These are phyloP conservation scores for Quercus glauca DNA, from an alignment of 306 rosid species.

Conservation along the genomic window DNA sequence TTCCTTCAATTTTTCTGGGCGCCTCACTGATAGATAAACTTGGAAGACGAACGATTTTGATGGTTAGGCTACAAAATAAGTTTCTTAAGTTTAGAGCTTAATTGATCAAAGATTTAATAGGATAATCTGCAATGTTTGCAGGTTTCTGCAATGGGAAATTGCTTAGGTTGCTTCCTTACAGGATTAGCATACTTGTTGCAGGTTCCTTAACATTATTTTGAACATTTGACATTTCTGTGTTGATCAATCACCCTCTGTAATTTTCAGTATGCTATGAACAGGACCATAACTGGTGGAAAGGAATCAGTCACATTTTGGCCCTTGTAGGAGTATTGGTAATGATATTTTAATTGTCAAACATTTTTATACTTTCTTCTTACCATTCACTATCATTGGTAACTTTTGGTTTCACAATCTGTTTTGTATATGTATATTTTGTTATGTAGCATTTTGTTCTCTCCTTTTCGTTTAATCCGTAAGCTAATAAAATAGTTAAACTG, in stretches of 20 bases:
- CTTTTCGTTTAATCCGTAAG: no score
- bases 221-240: neutral
- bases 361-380: neutral
- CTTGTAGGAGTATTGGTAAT: slow-evolving; percentile 17
- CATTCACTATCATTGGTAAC: no score
- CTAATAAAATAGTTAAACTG: no score
- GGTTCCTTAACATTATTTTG: neutral
- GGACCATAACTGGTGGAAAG: slow-evolving; percentile 5
- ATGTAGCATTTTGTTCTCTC: no score
- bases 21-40: slow-evolving; percentile 10
- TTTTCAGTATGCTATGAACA: neutral
- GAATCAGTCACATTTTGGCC: slow-evolving; percentile 1
- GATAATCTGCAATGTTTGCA: neutral
- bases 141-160: slow-evolving; percentile 12
- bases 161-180: slow-evolving; percentile 6
- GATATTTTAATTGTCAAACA: neutral
- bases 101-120: no score
- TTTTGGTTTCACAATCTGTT: no score
- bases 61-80: neutral
- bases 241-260: no score
- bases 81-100: neutral
- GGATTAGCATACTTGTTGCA: slow-evolving; percentile 10
- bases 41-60: slow-evolving; percentile 24
- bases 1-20: slow-evolving; percentile 4
- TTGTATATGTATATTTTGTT: no score